Conservation (phyloP, 176 grass and related monocot genomes). For the Triticum turgidum region DNA sequence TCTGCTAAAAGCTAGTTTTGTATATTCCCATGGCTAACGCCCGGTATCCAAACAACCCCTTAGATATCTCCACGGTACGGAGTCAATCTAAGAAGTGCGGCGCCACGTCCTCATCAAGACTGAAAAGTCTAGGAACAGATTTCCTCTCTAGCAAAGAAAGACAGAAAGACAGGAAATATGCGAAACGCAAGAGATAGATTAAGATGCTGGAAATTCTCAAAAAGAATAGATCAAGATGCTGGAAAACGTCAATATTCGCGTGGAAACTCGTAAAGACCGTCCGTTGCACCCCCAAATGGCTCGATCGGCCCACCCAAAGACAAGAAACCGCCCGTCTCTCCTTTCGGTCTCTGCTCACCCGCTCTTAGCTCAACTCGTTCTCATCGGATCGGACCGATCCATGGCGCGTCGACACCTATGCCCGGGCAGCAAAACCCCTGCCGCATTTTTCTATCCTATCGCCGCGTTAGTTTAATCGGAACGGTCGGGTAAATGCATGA, state of each 20-base stretch:
- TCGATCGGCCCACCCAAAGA: neutral
- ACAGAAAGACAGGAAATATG: neutral
- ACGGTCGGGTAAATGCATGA: conserved; percentile 15
- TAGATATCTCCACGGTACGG: no score
- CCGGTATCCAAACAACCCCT: no score
- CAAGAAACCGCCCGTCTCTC: neutral
- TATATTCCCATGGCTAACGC: no score
- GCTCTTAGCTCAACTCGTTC: neutral
- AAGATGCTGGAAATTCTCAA: neutral
- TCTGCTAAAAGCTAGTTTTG: no score
- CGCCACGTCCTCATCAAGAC: no score
- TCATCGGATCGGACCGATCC: neutral
- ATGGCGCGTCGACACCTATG: conserved; percentile 33
- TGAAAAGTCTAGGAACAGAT: neutral
- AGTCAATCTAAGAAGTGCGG: no score
- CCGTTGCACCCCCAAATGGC: neutral
- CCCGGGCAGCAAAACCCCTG: neutral
- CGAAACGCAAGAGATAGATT: neutral
- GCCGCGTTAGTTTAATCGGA: conserved; percentile 21
- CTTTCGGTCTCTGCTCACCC: neutral
- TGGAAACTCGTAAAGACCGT: neutral
- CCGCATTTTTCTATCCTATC: conserved; percentile 9
- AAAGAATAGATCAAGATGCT: neutral
- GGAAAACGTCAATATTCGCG: neutral
- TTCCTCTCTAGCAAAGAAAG: neutral